These are phyloP conservation scores for Ophiostoma sp. DNA, from an alignment of 2,329 filamentous ascomycete species.

Conservation along the genomic window DNA sequence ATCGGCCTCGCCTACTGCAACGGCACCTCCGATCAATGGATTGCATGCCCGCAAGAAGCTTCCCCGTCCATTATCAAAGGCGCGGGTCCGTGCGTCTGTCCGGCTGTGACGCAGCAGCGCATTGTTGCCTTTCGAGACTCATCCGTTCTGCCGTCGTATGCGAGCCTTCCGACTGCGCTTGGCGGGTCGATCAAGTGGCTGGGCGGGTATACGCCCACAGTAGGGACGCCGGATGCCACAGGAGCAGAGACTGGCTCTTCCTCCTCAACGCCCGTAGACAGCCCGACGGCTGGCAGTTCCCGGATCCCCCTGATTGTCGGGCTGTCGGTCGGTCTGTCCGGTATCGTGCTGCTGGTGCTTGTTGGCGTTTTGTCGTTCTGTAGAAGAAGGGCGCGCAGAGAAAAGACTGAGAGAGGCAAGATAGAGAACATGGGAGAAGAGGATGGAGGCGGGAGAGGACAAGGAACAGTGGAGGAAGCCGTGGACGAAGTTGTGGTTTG, in stretches of 20 bases:
- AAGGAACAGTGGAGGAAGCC: conserved; percentile 11
- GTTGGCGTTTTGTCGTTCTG: background rate
- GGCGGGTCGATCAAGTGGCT: conserved; percentile 31
- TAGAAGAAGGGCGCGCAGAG: background rate
- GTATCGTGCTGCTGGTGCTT: background rate
- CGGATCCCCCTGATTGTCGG: background rate
- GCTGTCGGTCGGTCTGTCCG: background rate
- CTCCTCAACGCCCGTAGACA: background rate
- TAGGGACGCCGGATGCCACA: background rate
- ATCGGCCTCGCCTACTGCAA: conserved; percentile 36
- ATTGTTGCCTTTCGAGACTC: conserved; percentile 29
- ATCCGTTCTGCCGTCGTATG: conserved; percentile 29
- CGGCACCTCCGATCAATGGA: conserved; percentile 31
- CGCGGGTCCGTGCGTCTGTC: conserved; percentile 32
- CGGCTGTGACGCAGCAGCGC: conserved; percentile 28
- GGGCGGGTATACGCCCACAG: conserved; percentile 29
- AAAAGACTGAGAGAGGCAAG: background rate
- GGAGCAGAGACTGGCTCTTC: background rate
- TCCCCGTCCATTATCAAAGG: conserved; percentile 26
- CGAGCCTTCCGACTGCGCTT: conserved; percentile 29
- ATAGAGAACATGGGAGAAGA: background rate
- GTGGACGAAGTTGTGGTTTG: background rate
- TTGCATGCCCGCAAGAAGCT: conserved; percentile 31
- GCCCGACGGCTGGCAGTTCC: background rate
- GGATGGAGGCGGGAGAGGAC: background rate